Evolutionary conservation across 2,329 filamentous ascomycete genomes (phyloP).

Genomic region (Xylaria sp.): DNA sequence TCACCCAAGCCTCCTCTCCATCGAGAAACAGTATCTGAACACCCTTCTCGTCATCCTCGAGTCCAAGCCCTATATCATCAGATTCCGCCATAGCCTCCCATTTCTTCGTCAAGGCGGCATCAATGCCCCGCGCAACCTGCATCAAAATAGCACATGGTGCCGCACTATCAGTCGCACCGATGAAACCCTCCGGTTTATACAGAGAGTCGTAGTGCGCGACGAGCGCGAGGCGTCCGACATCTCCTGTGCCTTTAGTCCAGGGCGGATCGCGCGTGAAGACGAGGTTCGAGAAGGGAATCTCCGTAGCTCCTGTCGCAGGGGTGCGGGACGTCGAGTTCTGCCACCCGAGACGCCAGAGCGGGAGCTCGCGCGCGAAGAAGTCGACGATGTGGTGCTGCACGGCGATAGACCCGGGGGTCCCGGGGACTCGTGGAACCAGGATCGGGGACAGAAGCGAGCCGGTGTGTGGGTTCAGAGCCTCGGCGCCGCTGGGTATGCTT

Average conservation of each 20-base stretch:
- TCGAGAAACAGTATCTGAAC: conserved; percentile 91
- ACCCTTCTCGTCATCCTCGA: conserved; percentile 79
- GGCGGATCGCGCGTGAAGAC: conserved; percentile 89
- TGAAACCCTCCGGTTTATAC: conserved; percentile 79
- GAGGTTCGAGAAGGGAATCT: conserved; percentile 85
- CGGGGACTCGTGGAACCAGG: conserved; percentile 85
- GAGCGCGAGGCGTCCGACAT: conserved; percentile 81
- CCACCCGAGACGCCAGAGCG: conserved; percentile 78
- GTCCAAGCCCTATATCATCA: conserved; percentile 55
- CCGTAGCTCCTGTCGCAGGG: conserved; percentile 70
- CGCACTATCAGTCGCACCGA: conserved; percentile 92
- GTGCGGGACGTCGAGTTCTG: conserved; percentile 92
- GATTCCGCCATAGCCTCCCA: conserved; percentile 75
- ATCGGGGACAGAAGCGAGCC: conserved; percentile 85
- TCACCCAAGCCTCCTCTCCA: conserved; percentile 88
- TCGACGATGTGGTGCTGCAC: conserved; percentile 82
- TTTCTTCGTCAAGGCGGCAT: conserved; percentile 78
- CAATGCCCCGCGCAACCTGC: conserved; percentile 81
- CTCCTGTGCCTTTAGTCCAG: conserved; percentile 69
- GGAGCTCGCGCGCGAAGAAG: conserved; percentile 78
- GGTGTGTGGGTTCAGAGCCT: conserved; percentile 78
- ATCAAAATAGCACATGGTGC: conserved; percentile 93
- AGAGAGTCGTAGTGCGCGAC: conserved; percentile 96
- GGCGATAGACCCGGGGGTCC: conserved; percentile 73
- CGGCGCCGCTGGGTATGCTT: conserved; percentile 71